Evolutionary conservation across 768 basidiomycete species (phyloP).

Genomic region (Serendipita vermifera): DNA sequence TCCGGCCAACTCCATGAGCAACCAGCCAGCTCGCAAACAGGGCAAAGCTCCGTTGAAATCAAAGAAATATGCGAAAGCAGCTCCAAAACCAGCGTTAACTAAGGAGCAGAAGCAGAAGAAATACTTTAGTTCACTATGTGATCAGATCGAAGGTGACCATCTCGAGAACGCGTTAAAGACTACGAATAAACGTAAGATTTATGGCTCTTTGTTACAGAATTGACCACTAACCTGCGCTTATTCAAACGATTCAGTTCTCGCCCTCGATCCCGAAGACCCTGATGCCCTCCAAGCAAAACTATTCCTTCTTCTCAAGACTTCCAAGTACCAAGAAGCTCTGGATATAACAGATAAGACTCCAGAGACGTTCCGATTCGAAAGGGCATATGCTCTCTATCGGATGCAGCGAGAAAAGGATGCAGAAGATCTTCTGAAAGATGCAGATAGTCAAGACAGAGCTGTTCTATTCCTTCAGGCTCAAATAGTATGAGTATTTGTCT

Average conservation of each 20-base stretch:
- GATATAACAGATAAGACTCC: conserved; percentile 10
- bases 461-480: conserved; percentile 76
- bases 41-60: not conserved
- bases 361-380: conserved; percentile 41
- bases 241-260: conserved; percentile 41
- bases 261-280: conserved; percentile 48
- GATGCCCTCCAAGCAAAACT: conserved; percentile 73
- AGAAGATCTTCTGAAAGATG: conserved; percentile 33
- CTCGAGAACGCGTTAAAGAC: conserved; percentile 78
- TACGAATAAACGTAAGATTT: conserved; percentile 69
- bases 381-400: conserved; percentile 74
- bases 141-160: conserved; percentile 84
- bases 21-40: too few species aligned
- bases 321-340: conserved; percentile 63
- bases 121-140: conserved; percentile 64
- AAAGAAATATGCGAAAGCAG: not conserved
- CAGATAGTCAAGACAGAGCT: conserved; percentile 42
- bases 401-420: conserved; percentile 68
- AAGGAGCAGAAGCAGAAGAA: conserved; percentile 34
- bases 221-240: conserved; percentile 17
- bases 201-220: conserved; percentile 12
- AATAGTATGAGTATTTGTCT: conserved; percentile 43
- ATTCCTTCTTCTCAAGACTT: conserved; percentile 78
- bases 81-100: conserved; percentile 19
- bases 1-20: too few species aligned